These are phyloP conservation scores for Maudiozyma barnettii DNA, from an alignment of 805 yeast species.

Conservation along the genomic window DNA sequence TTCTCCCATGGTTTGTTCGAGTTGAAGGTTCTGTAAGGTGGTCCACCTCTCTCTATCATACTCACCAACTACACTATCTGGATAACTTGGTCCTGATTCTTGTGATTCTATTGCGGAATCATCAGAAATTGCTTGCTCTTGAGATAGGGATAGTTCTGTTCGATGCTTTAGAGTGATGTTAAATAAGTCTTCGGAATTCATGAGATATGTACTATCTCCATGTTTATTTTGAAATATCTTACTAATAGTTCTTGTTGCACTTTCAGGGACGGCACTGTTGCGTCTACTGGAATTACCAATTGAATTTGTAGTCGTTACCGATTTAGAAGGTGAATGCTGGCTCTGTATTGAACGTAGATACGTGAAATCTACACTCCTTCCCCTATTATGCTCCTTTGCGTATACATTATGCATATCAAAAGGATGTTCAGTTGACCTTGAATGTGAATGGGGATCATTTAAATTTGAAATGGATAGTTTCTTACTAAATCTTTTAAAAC, in stretches of 20 bases:
- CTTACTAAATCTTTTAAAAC: slow-evolving; percentile 22
- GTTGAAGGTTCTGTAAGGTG: slow-evolving; percentile 6
- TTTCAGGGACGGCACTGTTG: slow-evolving; percentile 12
- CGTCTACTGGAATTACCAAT: slow-evolving; percentile 9
- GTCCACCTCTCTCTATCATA: slow-evolving; percentile 31
- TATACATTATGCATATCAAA: neutral
- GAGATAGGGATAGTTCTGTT: neutral
- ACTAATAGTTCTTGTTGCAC: slow-evolving; percentile 8
- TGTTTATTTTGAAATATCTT: slow-evolving; percentile 9
- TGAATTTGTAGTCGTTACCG: slow-evolving; percentile 10
- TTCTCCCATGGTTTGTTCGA: slow-evolving; percentile 6
- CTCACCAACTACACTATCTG: slow-evolving; percentile 24
- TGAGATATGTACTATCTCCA: slow-evolving; percentile 4
- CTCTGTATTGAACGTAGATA: slow-evolving; percentile 25
- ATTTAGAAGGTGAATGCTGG: slow-evolving; percentile 27
- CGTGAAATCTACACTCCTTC: slow-evolving; percentile 25
- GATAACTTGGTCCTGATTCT: slow-evolving; percentile 14
- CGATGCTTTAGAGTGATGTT: slow-evolving; percentile 1
- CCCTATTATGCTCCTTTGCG: slow-evolving; percentile 13
- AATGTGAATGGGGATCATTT: slow-evolving; percentile 12
- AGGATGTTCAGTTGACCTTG: neutral
- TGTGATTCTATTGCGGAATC: slow-evolving; percentile 6
- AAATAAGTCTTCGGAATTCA: slow-evolving; percentile 2
- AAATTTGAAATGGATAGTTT: slow-evolving; percentile 26
- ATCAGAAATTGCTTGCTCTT: slow-evolving; percentile 4